Percentiles rank a stretch among this genome's conserved stretches.
These are phyloP conservation scores for Sclerotinia sclerotiorum DNA, from an alignment of 2,329 filamentous ascomycete species.

Conservation along the genomic window DNA sequence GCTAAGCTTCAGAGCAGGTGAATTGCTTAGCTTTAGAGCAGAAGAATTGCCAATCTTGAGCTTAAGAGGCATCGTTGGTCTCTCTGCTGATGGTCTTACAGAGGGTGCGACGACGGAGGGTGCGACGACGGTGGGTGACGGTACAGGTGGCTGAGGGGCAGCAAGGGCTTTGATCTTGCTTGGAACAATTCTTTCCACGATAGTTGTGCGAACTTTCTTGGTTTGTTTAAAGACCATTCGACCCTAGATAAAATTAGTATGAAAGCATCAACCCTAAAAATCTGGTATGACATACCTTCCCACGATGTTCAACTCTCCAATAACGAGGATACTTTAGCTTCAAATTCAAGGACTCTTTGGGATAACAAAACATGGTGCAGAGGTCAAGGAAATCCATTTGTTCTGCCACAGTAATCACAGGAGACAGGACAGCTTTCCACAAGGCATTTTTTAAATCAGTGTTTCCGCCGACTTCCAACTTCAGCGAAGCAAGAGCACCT, in stretches of 20 bases:
- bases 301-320: slow-evolving; percentile 45
- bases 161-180: slow-evolving; percentile 13
- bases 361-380: slow-evolving; percentile 51
- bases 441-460: slow-evolving; percentile 47
- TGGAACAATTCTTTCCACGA: slow-evolving; percentile 3
- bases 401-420: slow-evolving; percentile 49
- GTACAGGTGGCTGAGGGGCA: slow-evolving; percentile 15
- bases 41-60: slow-evolving; percentile 13
- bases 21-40: neutral
- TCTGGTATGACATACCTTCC: slow-evolving; percentile 39
- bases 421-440: slow-evolving; percentile 52
- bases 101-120: neutral
- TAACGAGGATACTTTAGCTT: slow-evolving; percentile 50
- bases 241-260: slow-evolving; percentile 32
- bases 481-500: slow-evolving; percentile 49
- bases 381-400: slow-evolving; percentile 53
- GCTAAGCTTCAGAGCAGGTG: neutral
- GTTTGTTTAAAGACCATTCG: slow-evolving; percentile 37
- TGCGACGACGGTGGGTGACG: neutral
- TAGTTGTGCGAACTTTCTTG: slow-evolving; percentile 35
- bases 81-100: neutral
- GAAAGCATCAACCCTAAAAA: slow-evolving; percentile 5
- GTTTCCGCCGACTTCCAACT: slow-evolving; percentile 49
- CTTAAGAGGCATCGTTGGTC: slow-evolving; percentile 18
- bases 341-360: slow-evolving; percentile 49